Conservation (phyloP, 371 early-diverging fungal genomes). For the Sporodiniella umbellata region DNA sequence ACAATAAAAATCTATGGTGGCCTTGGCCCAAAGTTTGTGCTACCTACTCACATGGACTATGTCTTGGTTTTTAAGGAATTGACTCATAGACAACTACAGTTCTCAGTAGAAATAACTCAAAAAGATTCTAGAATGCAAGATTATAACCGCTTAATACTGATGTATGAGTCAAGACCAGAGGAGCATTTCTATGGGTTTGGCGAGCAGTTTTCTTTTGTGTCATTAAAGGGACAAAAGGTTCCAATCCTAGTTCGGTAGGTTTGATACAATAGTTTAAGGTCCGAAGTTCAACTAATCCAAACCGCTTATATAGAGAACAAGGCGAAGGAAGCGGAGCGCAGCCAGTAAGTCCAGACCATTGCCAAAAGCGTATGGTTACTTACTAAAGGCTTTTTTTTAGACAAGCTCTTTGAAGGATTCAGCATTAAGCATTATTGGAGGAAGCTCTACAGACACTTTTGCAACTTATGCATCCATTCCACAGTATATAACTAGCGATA, state of each 20-base stretch:
- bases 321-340: conserved; percentile 36
- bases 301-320: conserved; percentile 39
- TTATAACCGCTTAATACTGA: conserved; percentile 25
- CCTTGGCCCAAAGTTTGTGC: conserved; percentile 27
- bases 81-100: conserved; percentile 28
- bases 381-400: conserved; percentile 8
- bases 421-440: conserved; percentile 30
- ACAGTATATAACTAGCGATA: conserved; percentile 45
- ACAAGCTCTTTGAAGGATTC: conserved; percentile 27
- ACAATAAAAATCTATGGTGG: conserved; percentile 29
- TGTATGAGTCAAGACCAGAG: conserved; percentile 25
- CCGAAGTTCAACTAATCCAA: no score
- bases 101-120: conserved; percentile 19
- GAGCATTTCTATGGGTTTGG: conserved; percentile 54
- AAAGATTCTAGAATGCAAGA: conserved; percentile 28
- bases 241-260: conserved; percentile 36
- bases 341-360: conserved; percentile 29
- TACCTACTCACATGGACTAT: conserved; percentile 30
- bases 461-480: conserved; percentile 49
- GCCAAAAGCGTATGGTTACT: no score
- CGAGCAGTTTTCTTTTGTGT: conserved; percentile 34
- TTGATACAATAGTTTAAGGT: no score
- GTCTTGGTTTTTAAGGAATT: conserved; percentile 28
- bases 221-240: conserved; percentile 48
- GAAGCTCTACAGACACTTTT: conserved; percentile 21